Conservation (phyloP, 2,329 filamentous ascomycete genomes). For the Pestalotiopsis sp. region DNA sequence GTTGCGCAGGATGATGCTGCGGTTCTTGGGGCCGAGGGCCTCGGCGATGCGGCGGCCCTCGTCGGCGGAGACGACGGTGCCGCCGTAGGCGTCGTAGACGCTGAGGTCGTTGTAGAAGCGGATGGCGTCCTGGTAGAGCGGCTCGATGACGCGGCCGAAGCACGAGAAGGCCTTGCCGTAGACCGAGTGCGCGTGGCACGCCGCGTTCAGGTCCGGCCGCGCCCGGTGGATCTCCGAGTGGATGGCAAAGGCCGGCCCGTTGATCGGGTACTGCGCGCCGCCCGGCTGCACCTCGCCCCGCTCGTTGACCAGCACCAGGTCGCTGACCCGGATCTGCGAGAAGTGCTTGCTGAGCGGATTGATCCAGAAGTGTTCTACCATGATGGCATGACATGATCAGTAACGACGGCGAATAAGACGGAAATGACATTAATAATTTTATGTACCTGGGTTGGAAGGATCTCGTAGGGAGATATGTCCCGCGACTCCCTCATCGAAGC, state of each 20-base stretch:
- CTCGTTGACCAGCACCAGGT: constrained; percentile 16
- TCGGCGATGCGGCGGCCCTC: constrained; percentile 43
- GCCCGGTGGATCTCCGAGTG: constrained; percentile 62
- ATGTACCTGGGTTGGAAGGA: constrained; percentile 3
- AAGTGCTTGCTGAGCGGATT: constrained; percentile 16
- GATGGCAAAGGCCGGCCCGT: constrained; percentile 56
- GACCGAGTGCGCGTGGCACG: constrained; percentile 60
- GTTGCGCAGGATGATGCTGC: constrained; percentile 45
- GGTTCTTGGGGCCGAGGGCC: constrained; percentile 41
- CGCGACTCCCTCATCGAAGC: constrained; percentile 12
- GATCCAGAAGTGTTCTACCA: constrained; percentile 12
- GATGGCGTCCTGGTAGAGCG: constrained; percentile 60
- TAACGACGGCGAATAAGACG: neutral
- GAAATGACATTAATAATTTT: neutral
- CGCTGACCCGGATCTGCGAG: constrained; percentile 14
- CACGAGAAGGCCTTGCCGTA: constrained; percentile 62
- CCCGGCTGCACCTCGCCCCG: constrained; percentile 11
- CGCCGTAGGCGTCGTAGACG: constrained; percentile 31
- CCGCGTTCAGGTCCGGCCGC: constrained; percentile 60
- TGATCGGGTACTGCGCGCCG: constrained; percentile 11
- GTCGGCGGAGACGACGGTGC: constrained; percentile 43
- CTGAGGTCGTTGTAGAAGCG: constrained; percentile 48
- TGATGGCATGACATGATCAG: neutral
- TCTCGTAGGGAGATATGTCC: constrained; percentile 12
- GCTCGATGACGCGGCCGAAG: constrained; percentile 59